Conservation (phyloP, 2,329 filamentous ascomycete species). For the Colletotrichum coccodes region DNA sequence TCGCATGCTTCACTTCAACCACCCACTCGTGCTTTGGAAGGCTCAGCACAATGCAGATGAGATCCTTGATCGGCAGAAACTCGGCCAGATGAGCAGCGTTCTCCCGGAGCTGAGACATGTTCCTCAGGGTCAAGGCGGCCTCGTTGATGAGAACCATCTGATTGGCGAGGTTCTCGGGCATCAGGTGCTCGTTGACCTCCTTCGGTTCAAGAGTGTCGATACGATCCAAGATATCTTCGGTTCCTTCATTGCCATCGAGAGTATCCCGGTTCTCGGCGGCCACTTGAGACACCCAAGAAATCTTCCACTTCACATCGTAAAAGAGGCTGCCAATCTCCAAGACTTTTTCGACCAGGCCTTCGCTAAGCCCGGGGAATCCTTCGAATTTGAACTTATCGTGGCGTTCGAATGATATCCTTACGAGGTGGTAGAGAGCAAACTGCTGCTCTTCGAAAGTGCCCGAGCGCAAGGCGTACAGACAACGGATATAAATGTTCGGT, state of each 20-base stretch:
- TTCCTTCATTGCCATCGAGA: slow-evolving; percentile 60
- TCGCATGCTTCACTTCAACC: slow-evolving; percentile 89
- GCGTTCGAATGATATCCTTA: slow-evolving; percentile 94
- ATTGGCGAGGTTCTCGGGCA: slow-evolving; percentile 77
- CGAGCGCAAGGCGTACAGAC: slow-evolving; percentile 84
- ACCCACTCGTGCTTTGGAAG: slow-evolving; percentile 78
- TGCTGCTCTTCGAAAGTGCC: slow-evolving; percentile 83
- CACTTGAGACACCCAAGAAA: slow-evolving; percentile 69
- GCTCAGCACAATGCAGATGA: slow-evolving; percentile 83
- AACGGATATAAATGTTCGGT: slow-evolving; percentile 91
- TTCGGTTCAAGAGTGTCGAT: slow-evolving; percentile 72
- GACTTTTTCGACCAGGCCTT: slow-evolving; percentile 87
- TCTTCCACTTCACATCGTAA: slow-evolving; percentile 83
- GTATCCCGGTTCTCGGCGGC: slow-evolving; percentile 58
- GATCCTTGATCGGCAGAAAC: slow-evolving; percentile 77
- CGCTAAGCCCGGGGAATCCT: slow-evolving; percentile 87
- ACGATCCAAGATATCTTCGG: slow-evolving; percentile 68
- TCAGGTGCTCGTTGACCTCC: slow-evolving; percentile 71
- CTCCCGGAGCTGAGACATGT: slow-evolving; percentile 94
- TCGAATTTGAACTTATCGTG: slow-evolving; percentile 97
- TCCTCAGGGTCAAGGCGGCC: slow-evolving; percentile 87
- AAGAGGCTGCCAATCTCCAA: slow-evolving; percentile 82
- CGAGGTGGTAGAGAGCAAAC: slow-evolving; percentile 92
- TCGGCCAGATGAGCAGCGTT: slow-evolving; percentile 86
- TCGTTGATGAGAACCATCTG: slow-evolving; percentile 83